These are phyloP conservation scores for Agapanthus africanus DNA, from an alignment of 106 monocot species.

Conservation along the genomic window DNA sequence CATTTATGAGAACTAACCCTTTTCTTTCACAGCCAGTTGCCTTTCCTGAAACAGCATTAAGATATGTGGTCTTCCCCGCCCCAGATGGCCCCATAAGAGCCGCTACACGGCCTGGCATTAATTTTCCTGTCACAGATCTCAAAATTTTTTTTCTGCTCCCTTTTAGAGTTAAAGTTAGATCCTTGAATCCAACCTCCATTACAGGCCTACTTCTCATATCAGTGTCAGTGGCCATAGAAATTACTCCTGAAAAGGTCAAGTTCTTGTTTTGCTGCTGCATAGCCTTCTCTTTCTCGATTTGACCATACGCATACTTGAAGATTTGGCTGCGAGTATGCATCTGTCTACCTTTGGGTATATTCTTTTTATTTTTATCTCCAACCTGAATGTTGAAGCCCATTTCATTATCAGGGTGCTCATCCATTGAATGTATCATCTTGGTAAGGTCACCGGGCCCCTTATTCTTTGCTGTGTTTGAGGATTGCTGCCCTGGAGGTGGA, in stretches of 20 bases:
- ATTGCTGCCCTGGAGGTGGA: slow-evolving; percentile 1
- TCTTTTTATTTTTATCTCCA: slow-evolving; percentile 43
- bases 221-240: slow-evolving; percentile 58
- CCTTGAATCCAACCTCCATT: slow-evolving; percentile 73
- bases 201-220: slow-evolving; percentile 54
- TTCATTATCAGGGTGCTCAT: slow-evolving; percentile 38
- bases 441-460: slow-evolving; percentile 31
- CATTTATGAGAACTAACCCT: slow-evolving; percentile 84
- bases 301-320: slow-evolving; percentile 79
- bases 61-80: slow-evolving; percentile 89
- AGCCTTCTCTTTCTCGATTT: slow-evolving; percentile 83
- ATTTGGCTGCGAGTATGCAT: slow-evolving; percentile 73
- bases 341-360: slow-evolving; percentile 45
- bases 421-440: slow-evolving; percentile 43
- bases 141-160: slow-evolving; percentile 52
- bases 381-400: slow-evolving; percentile 40
- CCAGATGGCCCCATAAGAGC: slow-evolving; percentile 96
- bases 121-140: slow-evolving; percentile 70
- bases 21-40: slow-evolving; percentile 60
- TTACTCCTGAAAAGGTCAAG: slow-evolving; percentile 64
- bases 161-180: slow-evolving; percentile 60
- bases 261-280: slow-evolving; percentile 54
- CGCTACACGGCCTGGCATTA: slow-evolving; percentile 74
- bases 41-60: slow-evolving; percentile 76
- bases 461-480: slow-evolving; percentile 15